Base-by-base conservation (phyloP, 2,329 filamentous ascomycete genomes). In the Diplodia corticola region DNA sequence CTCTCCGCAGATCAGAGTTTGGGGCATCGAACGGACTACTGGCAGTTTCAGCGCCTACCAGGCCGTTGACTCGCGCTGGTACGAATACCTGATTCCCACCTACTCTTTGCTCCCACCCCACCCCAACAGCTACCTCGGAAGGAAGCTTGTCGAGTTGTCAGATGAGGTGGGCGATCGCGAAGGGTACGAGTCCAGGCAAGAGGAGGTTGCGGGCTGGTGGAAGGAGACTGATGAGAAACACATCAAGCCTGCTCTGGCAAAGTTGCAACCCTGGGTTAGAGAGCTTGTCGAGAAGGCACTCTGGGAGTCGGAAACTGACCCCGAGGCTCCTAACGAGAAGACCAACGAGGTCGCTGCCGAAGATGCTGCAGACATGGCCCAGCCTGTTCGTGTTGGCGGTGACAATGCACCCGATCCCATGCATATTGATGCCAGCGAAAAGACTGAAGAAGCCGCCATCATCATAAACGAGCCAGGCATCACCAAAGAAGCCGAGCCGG, bases 11-110 rank as follows among this genome's bases (percentile, higher is more conserved):
- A 99, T 99, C 70, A 88, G 95, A 61, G 86, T 99, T 2, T 99
- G 95, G 95, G 95, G 92, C 3, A 92, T 97, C 68, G 88, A 96
- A 78, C 85, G 92, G 61, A 96, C 94, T 0, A 94, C 90, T 75
- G 94, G 93, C 70, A 88, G 88, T 71, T 99, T 98, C 82, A 97
- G 91, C 78, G 94, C 91, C 79, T 99, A 99, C 79, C 91, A 96
- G 75, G 86, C 91, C 65, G 97, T 94, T 79, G 95, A 99, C 79
- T 97, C 93, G 28, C 86, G 95, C 71, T 96, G 93, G 84, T 99
- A 99, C 80, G 95, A 99, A 80, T 99, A 99, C 76, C 83, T 99
- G 63, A 91, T 99, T 77, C 95, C 95, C 2, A 95, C 91, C 49
- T 93, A 98, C 79, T 92, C 91, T 66, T 91, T 99, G 71, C 81